A percentile compares a stretch with the other conserved stretches of the same genome.
Conservation (phyloP, 2,329 filamentous ascomycete genomes). For the Aspergillus sp. region DNA sequence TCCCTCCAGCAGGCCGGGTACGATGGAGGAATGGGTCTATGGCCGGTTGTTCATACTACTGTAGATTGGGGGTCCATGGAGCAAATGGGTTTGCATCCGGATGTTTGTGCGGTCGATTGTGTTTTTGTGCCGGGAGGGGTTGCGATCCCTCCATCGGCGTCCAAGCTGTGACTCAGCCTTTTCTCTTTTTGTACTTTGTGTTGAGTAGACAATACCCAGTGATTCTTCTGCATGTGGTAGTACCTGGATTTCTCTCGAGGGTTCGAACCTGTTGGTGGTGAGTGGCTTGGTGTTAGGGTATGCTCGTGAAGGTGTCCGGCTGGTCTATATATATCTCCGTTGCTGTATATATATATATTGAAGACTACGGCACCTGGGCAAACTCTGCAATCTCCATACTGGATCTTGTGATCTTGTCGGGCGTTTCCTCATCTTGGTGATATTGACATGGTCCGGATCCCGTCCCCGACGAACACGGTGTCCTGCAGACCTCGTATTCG, state of each 20-base stretch:
- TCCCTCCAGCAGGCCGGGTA: neutral
- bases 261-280: too few relatives aligned
- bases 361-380: too few relatives aligned
- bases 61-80: constrained; percentile 10
- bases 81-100: constrained; percentile 2
- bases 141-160: constrained; percentile 21
- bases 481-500: neutral
- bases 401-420: too few relatives aligned
- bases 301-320: too few relatives aligned
- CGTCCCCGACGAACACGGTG: too few relatives aligned
- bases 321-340: too few relatives aligned
- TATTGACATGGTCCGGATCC: too few relatives aligned
- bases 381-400: too few relatives aligned
- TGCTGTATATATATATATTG: too few relatives aligned
- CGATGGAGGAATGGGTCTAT: neutral
- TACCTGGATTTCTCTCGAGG: too few relatives aligned
- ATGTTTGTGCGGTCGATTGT: constrained; percentile 10
- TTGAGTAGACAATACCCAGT: constrained; percentile 37
- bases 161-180: constrained; percentile 40
- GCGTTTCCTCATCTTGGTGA: too few relatives aligned
- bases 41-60: constrained; percentile 12
- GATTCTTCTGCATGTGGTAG: constrained; percentile 8
- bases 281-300: too few relatives aligned
- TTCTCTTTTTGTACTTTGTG: constrained; percentile 20
- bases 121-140: constrained; percentile 11